Evolutionary conservation across 345 rosid species (phyloP), one percentile per base, ranked within the genome.

Genomic region (Pugionium cornutum): DNA sequence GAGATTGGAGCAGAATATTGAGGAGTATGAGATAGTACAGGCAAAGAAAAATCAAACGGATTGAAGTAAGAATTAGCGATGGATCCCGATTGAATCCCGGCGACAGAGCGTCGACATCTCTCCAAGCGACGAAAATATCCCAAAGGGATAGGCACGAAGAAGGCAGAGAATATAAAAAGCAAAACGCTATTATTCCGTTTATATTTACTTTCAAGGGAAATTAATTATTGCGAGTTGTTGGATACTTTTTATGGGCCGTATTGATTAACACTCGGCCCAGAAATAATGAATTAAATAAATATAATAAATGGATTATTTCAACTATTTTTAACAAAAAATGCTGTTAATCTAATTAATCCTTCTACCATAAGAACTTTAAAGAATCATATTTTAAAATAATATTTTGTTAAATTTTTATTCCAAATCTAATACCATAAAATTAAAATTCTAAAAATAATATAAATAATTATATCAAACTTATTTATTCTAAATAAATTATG

Each of bases 61-160:
- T 29, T 27, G 50, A 37, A 67, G 51, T 0, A 27, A 47, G n/a
- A 26, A 61, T 53, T 11, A 8, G 60, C 4, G 31, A n/a, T 41
- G 29, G 69, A 67, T 62, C 48, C 77, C 74, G 65, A 74, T 74
- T 74, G 73, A 74, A 73, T 74, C 41, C 69, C 68, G 73, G 73
- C 53, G 69, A 74, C 54, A 62, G 47, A 61, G 69, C 42, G 57
- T 49, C 73, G 62, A 47, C 77, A 55, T 40, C 58, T 62, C 53
- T 67, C 72, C 58, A 74, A 59, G 73, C 73, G 68, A 68, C 77
- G 73, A 74, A 61, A 62, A 46, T 66, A 73, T 67, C 64, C 71
- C 71, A 44, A 73, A 67, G 73, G 68, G 77, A 74, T 74, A 47
- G 64, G 54, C 33, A 5, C 72, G 5, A 11, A 58, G 61, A 50